phyloP scores from a whole-genome alignment of 2,329 filamentous ascomycete genomes.

The Penicillium sp. region DNA sequence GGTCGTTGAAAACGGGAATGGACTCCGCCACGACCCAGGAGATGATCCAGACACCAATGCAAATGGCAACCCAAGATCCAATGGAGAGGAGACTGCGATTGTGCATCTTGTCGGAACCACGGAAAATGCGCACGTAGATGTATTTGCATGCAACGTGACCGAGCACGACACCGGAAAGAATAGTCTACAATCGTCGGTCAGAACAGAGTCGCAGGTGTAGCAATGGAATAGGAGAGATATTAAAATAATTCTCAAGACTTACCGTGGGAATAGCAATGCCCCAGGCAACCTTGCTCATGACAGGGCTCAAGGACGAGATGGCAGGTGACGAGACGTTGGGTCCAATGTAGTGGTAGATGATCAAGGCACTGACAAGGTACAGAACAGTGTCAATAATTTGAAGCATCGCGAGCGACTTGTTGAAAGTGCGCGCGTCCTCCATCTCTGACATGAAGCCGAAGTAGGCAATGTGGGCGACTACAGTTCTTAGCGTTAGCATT shows the following conservation, averaged over 20 bases:
- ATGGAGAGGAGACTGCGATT: constrained; percentile 55
- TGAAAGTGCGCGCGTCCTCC: constrained; percentile 61
- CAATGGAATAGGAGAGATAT: background rate
- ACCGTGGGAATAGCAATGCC: constrained; percentile 68
- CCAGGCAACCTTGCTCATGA: constrained; percentile 67
- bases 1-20: constrained; percentile 68
- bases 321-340: constrained; percentile 65
- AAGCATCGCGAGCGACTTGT: constrained; percentile 65
- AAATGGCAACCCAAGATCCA: constrained; percentile 62
- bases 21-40: constrained; percentile 70
- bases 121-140: constrained; percentile 66
- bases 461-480: constrained; percentile 65
- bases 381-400: constrained; percentile 63
- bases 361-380: constrained; percentile 66
- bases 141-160: constrained; percentile 68
- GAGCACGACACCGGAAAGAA: constrained; percentile 71
- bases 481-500: constrained; percentile 3
- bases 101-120: constrained; percentile 58
- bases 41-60: constrained; percentile 59
- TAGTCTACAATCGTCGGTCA: constrained; percentile 48
- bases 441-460: constrained; percentile 69
- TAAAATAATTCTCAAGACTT: constrained; percentile 7
- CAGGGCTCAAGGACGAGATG: constrained; percentile 61
- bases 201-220: background rate
- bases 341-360: constrained; percentile 71